These are phyloP conservation scores for Pholiota microspora DNA, from an alignment of 768 basidiomycete genomes.

Conservation along the genomic window DNA sequence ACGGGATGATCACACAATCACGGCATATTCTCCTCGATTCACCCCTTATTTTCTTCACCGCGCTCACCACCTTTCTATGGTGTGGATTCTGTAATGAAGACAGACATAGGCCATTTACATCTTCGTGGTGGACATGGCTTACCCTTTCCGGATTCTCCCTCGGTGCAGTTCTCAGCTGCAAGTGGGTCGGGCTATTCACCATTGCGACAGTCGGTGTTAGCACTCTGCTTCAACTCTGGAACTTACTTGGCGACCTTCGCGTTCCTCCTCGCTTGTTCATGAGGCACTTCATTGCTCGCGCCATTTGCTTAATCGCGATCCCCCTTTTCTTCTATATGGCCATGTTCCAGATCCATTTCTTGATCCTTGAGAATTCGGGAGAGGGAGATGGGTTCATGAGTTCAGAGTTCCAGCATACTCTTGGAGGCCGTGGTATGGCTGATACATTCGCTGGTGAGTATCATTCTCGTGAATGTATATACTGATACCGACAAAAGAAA, in stretches of 20 bases:
- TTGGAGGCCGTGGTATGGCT: slow-evolving; percentile 84
- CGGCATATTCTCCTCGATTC: slow-evolving; percentile 97
- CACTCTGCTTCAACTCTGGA: slow-evolving; percentile 87
- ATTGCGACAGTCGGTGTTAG: slow-evolving; percentile 90
- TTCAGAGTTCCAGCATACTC: slow-evolving; percentile 96
- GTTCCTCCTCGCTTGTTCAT: slow-evolving; percentile 74
- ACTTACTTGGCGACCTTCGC: slow-evolving; percentile 81
- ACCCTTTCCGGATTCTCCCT: slow-evolving; percentile 82
- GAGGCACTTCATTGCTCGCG: slow-evolving; percentile 85
- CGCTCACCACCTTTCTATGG: slow-evolving; percentile 85
- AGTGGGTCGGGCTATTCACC: slow-evolving; percentile 98
- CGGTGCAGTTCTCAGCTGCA: slow-evolving; percentile 91
- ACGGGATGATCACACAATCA: slow-evolving; percentile 93
- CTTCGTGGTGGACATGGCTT: slow-evolving; percentile 93
- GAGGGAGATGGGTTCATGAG: slow-evolving; percentile 99
- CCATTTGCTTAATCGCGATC: slow-evolving; percentile 83
- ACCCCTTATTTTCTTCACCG: slow-evolving; percentile 98
- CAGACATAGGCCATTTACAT: slow-evolving; percentile 77
- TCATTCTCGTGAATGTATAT: background rate
- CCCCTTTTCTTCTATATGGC: slow-evolving; percentile 90
- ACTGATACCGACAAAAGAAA: background rate
- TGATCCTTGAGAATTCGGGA: slow-evolving; percentile 84
- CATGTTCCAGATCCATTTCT: slow-evolving; percentile 96
- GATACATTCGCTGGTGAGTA: slow-evolving; percentile 86
- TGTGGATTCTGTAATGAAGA: slow-evolving; percentile 91